A percentile compares a stretch with the other conserved stretches of the same genome.
phyloP scores from a whole-genome alignment of 2,329 filamentous ascomycete genomes.

The Stachybotrys chartarum region DNA sequence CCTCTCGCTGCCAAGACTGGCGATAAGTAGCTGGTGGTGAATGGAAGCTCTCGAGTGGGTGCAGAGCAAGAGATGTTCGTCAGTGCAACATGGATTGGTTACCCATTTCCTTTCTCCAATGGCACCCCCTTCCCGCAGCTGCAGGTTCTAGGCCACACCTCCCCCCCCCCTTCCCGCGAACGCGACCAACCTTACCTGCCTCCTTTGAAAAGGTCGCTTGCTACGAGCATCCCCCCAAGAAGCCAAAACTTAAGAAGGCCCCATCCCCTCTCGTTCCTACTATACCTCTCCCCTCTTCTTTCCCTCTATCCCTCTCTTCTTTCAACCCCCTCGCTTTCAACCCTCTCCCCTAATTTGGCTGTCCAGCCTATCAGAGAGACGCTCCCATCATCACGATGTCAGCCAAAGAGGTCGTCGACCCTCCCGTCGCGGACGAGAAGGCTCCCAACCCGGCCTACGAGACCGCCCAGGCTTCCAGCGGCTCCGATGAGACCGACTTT shows the following conservation, averaged over 20 bases:
- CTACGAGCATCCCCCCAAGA: not conserved
- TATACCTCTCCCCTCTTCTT: not conserved
- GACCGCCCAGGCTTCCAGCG: not conserved
- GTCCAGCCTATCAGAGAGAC: not conserved
- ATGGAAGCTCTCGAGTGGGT: not conserved
- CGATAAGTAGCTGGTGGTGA: not conserved
- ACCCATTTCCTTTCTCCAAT: not conserved
- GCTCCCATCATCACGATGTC: not conserved
- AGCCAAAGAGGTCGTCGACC: not conserved
- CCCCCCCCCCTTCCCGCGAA: not conserved
- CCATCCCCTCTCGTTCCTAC: not conserved
- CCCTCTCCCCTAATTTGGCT: not conserved
- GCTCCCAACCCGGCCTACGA: constrained; percentile 1
- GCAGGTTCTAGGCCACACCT: not conserved
- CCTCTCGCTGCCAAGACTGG: not conserved
- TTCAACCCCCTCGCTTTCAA: not conserved
- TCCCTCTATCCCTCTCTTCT: not conserved
- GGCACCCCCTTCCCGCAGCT: not conserved
- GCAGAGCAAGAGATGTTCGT: not conserved
- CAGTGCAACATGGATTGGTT: not conserved
- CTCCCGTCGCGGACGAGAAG: not conserved
- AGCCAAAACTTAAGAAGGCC: not conserved
- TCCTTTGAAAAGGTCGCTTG: not conserved
- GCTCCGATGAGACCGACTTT: constrained; percentile 2
- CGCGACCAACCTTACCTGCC: not conserved